These are phyloP conservation scores for Botrytis porri DNA, from an alignment of 2,329 filamentous ascomycete genomes.

Conservation along the genomic window DNA sequence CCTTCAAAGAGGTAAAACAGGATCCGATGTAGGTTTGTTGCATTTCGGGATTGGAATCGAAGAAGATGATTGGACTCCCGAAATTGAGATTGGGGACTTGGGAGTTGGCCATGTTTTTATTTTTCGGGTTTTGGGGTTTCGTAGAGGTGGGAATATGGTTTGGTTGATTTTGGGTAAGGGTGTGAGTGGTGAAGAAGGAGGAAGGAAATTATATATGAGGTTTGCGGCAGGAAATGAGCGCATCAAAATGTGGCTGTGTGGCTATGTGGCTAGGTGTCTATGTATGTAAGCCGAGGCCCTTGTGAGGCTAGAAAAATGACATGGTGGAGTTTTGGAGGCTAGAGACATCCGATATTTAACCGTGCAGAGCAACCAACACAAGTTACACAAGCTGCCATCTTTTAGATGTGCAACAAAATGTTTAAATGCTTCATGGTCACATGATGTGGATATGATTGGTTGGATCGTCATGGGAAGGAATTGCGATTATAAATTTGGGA, in stretches of 20 bases:
- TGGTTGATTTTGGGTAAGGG: background rate
- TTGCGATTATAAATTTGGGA: background rate
- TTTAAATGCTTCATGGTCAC: rapidly evolving
- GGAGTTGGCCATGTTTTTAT: background rate
- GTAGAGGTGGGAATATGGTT: background rate
- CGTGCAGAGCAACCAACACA: background rate
- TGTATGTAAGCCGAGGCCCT: background rate
- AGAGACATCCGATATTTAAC: background rate
- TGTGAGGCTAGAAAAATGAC: background rate
- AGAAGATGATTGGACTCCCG: conserved; percentile 31
- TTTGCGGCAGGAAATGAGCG: background rate
- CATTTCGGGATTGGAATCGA: conserved; percentile 34
- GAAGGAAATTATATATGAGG: background rate
- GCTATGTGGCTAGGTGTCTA: background rate
- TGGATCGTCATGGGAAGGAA: background rate
- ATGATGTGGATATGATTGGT: background rate
- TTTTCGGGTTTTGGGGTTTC: background rate
- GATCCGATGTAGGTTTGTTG: conserved; percentile 32
- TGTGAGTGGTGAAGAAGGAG: background rate
- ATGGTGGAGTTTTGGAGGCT: background rate
- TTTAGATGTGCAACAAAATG: background rate
- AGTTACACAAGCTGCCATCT: background rate
- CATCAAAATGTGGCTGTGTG: background rate
- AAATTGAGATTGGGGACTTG: conserved; percentile 22
- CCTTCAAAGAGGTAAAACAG: conserved; percentile 29